Evolutionary conservation across 495 filamentous ascomycete species (phyloP), one percentile per base, ranked within the genome.

Genomic region (Podospora australis): DNA sequence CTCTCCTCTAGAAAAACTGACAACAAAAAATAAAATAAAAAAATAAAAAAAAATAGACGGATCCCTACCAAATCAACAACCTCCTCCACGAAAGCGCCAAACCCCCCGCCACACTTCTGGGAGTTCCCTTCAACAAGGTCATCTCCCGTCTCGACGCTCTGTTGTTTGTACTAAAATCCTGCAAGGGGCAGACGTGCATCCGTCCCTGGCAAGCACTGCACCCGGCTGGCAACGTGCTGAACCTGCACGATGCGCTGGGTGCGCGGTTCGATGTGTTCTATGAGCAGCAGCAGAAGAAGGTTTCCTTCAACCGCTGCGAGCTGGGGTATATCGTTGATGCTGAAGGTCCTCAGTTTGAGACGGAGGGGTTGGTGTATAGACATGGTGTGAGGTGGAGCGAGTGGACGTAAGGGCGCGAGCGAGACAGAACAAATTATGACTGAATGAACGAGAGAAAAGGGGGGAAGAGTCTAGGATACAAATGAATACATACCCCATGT

Each of bases 91-190:
- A 50, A 0, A 52, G 59, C 2, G 55, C 65, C 5, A 46, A 7
- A 0, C 23, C 45, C 0, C 50, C 59, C 11, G 17, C 42, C 5
- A 57, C 45, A 0, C 63, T 79, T 16, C 66, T 78, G 4, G 75
- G 77, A 1, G 63, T 70, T 4, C 59, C 69, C 8, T 53, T 81
- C 0, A 44, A 57, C 0, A 65, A 73, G 7, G 64, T 80, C 0
- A 54, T 75, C 6, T 52, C 61, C 13, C 75, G 81, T 2, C 63
- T 85, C 0, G 81, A 86, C 55, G 71, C 79, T 1, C 65, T 85
- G 2, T 68, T 85, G 1, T 68, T 85, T 21, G 78, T 85, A 2
- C 64, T 83, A 25, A 84, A 86, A 57, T 79, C 78, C 3, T 86
- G 82, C 67, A 72, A 79, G 52, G 73, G 70, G 3, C 44, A 50